phyloP scores from a whole-genome alignment of 352 stramenopile species.

The Globisporangium echinulatum region DNA sequence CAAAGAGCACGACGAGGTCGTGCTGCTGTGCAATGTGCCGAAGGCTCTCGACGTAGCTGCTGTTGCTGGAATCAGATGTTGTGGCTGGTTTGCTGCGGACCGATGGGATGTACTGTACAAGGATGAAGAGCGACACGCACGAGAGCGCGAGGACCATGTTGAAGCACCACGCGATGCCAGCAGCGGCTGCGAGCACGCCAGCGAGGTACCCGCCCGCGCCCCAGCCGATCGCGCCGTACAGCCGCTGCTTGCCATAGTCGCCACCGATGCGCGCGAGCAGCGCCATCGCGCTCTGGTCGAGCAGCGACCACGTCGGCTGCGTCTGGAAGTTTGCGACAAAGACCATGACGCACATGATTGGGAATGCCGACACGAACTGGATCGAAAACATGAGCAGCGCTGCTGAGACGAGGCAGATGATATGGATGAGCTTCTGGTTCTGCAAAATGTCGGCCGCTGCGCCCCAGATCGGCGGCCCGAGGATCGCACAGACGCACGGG shows the following conservation, averaged over 20 bases:
- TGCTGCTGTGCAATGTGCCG: conserved; percentile 34
- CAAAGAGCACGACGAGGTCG: conserved; percentile 60
- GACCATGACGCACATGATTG: conserved; percentile 65
- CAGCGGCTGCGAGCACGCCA: conserved; percentile 46
- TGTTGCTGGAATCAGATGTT: neutral
- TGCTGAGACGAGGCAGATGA: conserved; percentile 51
- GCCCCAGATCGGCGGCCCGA: conserved; percentile 63
- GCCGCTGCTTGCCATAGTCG: conserved; percentile 72
- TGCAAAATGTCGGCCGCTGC: conserved; percentile 49
- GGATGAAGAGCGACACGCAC: conserved; percentile 46
- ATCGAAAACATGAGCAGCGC: conserved; percentile 64
- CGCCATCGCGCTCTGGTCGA: conserved; percentile 62
- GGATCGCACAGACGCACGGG: conserved; percentile 61
- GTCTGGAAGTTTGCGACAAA: conserved; percentile 74
- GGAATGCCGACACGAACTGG: conserved; percentile 56
- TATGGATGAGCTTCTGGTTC: conserved; percentile 61
- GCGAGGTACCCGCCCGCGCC: conserved; percentile 59
- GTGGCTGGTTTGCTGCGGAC: too few relatives aligned
- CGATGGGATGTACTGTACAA: conserved; percentile 38
- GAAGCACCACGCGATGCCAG: conserved; percentile 74
- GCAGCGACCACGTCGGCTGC: conserved; percentile 53
- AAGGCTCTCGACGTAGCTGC: conserved; percentile 37
- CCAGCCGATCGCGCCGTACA: conserved; percentile 67
- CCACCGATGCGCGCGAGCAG: conserved; percentile 52
- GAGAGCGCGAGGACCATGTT: conserved; percentile 65